phyloP scores from a whole-genome alignment of 2,329 filamentous ascomycete species.

The Cladosporium oxysporum region DNA sequence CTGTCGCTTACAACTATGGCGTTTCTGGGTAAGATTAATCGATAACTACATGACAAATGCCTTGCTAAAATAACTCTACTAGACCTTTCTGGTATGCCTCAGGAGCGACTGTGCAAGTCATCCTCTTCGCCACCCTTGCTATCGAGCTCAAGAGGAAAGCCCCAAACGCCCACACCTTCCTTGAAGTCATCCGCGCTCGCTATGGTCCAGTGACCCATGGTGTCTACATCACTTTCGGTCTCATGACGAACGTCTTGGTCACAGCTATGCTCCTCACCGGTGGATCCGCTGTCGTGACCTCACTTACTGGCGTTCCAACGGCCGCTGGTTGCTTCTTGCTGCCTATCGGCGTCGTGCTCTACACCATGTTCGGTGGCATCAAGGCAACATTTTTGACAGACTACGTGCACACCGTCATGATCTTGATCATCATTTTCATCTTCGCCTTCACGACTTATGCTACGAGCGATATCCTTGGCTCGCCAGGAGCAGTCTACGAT shows the following conservation, averaged over 20 bases:
- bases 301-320: slow-evolving; percentile 46
- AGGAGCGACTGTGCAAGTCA: slow-evolving; percentile 76
- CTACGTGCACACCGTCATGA: slow-evolving; percentile 82
- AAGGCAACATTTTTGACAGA: slow-evolving; percentile 87
- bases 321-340: slow-evolving; percentile 59
- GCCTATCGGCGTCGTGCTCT: slow-evolving; percentile 72
- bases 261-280: slow-evolving; percentile 53
- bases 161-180: slow-evolving; percentile 71
- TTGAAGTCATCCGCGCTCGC: slow-evolving; percentile 25
- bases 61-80: neutral
- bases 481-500: slow-evolving; percentile 76
- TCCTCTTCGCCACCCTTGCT: slow-evolving; percentile 83
- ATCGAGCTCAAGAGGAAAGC: slow-evolving; percentile 84
- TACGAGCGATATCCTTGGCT: slow-evolving; percentile 70
- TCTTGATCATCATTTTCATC: slow-evolving; percentile 80
- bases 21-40: slow-evolving; percentile 48
- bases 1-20: slow-evolving; percentile 61
- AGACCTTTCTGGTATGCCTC: slow-evolving; percentile 65
- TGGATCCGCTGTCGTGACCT: slow-evolving; percentile 47
- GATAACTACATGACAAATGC: no score
- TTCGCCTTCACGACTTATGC: slow-evolving; percentile 84
- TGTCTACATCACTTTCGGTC: slow-evolving; percentile 45
- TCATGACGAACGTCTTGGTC: slow-evolving; percentile 49
- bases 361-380: slow-evolving; percentile 74
- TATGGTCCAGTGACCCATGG: slow-evolving; percentile 40